These are phyloP conservation scores for Puccinia hordei DNA, from an alignment of 1,284 basidiomycete species.

Conservation along the genomic window DNA sequence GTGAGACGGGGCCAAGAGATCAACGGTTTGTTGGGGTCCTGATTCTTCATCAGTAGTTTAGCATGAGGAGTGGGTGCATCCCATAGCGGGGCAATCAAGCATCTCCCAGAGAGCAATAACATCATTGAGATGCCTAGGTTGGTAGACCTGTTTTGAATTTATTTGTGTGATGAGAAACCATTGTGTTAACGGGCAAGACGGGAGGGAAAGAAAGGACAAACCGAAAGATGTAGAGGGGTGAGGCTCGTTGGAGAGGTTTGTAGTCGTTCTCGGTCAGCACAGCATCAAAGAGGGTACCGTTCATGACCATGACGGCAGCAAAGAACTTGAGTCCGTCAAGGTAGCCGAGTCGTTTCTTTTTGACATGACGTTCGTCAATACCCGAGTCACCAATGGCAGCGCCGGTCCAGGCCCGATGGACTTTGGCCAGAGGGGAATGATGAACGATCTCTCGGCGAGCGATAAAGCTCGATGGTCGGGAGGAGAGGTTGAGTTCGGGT, in stretches of 20 bases:
- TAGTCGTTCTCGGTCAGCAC: slow-evolving; percentile 55
- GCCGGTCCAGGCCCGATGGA: slow-evolving; percentile 47
- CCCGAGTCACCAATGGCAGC: slow-evolving; percentile 36
- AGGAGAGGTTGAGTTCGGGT: slow-evolving; percentile 13
- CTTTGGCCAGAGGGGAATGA: slow-evolving; percentile 21
- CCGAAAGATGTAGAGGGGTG: slow-evolving; percentile 57
- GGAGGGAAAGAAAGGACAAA: slow-evolving; percentile 8
- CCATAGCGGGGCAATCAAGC: slow-evolving; percentile 58
- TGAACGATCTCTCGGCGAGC: slow-evolving; percentile 7
- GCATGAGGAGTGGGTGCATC: slow-evolving; percentile 53
- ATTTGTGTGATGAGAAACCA: not conserved
- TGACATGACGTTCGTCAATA: slow-evolving; percentile 44
- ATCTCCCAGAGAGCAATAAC: slow-evolving; percentile 57
- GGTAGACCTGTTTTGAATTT: slow-evolving; percentile 54
- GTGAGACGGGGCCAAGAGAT: slow-evolving; percentile 58
- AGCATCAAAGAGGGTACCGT: slow-evolving; percentile 58
- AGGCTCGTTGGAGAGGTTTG: slow-evolving; percentile 56
- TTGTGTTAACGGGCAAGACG: not conserved
- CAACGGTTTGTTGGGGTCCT: slow-evolving; percentile 49
- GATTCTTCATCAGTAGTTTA: slow-evolving; percentile 24
- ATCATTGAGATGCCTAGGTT: slow-evolving; percentile 58
- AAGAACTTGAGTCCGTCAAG: slow-evolving; percentile 59
- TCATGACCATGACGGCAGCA: slow-evolving; percentile 58
- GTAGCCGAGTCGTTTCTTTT: slow-evolving; percentile 56
- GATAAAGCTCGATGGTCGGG: slow-evolving; percentile 15